phyloP scores from a whole-genome alignment of 2,329 filamentous ascomycete species.

The Fonsecaea monophora region DNA sequence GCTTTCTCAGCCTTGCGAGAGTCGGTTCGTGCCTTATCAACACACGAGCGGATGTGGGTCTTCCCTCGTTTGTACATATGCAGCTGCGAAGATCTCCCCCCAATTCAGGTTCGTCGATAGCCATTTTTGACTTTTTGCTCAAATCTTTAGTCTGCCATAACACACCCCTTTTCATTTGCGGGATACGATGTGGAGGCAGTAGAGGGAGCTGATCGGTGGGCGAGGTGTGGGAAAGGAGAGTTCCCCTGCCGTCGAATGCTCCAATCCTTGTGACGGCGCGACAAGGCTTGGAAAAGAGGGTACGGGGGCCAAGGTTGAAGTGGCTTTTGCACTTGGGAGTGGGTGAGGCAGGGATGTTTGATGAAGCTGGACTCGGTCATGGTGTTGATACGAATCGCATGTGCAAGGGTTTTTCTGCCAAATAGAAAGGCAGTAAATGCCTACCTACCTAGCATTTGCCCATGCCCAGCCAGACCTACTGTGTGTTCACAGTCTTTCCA shows the following conservation, averaged over 20 bases:
- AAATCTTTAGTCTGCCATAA: not conserved
- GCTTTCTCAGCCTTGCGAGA: not conserved
- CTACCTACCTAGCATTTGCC: too few relatives aligned
- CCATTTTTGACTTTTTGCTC: not conserved
- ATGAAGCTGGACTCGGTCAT: too few relatives aligned
- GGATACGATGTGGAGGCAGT: not conserved
- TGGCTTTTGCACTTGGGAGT: too few relatives aligned
- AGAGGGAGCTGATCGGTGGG: not conserved
- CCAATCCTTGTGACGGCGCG: not conserved
- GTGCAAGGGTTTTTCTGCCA: too few relatives aligned
- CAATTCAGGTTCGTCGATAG: not conserved
- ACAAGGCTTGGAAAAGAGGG: not conserved
- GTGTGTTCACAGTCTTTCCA: not conserved
- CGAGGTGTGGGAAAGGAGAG: not conserved
- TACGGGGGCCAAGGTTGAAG: not conserved
- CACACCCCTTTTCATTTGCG: not conserved
- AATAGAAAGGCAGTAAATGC: not conserved
- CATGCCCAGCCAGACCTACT: too few relatives aligned
- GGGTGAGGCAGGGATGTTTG: too few relatives aligned
- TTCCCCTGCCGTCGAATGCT: not conserved
- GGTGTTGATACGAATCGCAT: too few relatives aligned
- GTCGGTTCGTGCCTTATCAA: not conserved
- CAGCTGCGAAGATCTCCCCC: conserved; percentile 1
- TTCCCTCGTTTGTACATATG: not conserved
- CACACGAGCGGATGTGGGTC: not conserved